Base-by-base conservation (phyloP, 176 grass and related monocot species). In the Paspalum vaginatum region DNA sequence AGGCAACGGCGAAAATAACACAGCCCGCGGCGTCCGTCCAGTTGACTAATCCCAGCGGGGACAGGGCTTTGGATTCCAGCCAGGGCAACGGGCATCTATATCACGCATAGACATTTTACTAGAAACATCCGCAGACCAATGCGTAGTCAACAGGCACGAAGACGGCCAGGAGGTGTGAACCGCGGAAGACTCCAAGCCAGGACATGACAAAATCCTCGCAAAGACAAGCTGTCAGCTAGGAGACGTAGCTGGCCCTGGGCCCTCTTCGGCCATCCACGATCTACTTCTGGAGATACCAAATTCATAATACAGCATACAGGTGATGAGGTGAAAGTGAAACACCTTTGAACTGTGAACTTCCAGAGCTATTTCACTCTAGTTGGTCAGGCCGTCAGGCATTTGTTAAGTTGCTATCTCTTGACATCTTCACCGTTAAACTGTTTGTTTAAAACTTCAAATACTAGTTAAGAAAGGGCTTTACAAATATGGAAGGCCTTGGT, bases 41-140 rank as follows among this genome's bases (percentile, higher is more conserved):
- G 83, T 82, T 86, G 83, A 89, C 87, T 67, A 37, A 24, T 75
- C 60, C 42, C 73, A 52, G 83, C 21, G 50, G 22, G 46, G 40
- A 32, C 32, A 7, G 25, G 25, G 76, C 78, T 61, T 89, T 78
- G 88, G 88, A 86, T 89, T 74, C 88, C 87, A 85, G 68, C 88
- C 87, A 85, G 68, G 52, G 65, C 83, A 85, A 68, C 2, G 16
- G 57, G 72, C 78, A 85, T 78, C 78, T 54, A 15, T 22, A 86
- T 67, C 79, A 64, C 2, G 49, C 83, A 50, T 27, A 70, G 49
- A 70, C 68, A 71, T 71, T 71, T 70, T 60, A 26, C 3, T 51
- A 15, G 68, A 51, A 51, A 71, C 68, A 71, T 71, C 68, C 46
- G 68, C 68, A 18, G 68, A 50, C 68, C 45, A 32, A 71, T 50